Evolutionary conservation across 495 filamentous ascomycete genomes (phyloP).

Genomic region (Platismatia glauca): DNA sequence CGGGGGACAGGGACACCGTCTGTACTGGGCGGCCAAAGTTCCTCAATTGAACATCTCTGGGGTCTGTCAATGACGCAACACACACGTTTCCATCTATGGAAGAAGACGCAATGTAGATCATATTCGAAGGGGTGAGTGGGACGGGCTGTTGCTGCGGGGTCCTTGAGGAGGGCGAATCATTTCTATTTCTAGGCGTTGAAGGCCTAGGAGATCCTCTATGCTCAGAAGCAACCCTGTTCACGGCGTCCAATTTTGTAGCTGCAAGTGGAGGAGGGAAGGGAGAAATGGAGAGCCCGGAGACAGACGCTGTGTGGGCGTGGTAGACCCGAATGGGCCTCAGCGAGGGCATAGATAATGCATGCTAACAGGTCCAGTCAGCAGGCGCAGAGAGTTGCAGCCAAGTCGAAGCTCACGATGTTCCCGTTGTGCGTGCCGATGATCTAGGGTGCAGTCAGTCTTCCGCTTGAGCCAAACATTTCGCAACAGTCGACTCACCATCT

Average conservation of each 20-base stretch:
- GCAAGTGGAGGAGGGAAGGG: constrained; percentile 74
- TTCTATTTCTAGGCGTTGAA: constrained; percentile 38
- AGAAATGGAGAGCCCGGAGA: constrained; percentile 83
- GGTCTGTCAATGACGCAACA: constrained; percentile 67
- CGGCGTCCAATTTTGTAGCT: constrained; percentile 43
- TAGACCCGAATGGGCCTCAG: constrained; percentile 75
- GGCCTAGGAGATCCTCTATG: constrained; percentile 35
- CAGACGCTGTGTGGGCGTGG: constrained; percentile 82
- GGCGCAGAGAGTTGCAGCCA: neutral
- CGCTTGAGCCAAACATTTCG: neutral
- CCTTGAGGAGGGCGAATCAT: constrained; percentile 41
- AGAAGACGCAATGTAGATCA: constrained; percentile 83
- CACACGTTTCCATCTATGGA: constrained; percentile 96
- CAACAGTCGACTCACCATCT: constrained; percentile 59
- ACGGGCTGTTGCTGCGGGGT: constrained; percentile 43
- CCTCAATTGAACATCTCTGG: constrained; percentile 73
- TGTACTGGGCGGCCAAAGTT: constrained; percentile 92
- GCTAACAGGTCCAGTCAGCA: constrained; percentile 39
- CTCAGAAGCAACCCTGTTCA: constrained; percentile 39
- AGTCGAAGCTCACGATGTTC: constrained; percentile 66
- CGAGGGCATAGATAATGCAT: constrained; percentile 73
- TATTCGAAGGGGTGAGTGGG: constrained; percentile 67
- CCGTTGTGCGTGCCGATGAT: constrained; percentile 94
- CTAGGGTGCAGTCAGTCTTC: constrained; percentile 37
- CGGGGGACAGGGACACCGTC: constrained; percentile 81